Evolutionary conservation across 2,329 filamentous ascomycete genomes (phyloP), one percentile per base, ranked within the genome.

Genomic region (Coniella vitis): DNA sequence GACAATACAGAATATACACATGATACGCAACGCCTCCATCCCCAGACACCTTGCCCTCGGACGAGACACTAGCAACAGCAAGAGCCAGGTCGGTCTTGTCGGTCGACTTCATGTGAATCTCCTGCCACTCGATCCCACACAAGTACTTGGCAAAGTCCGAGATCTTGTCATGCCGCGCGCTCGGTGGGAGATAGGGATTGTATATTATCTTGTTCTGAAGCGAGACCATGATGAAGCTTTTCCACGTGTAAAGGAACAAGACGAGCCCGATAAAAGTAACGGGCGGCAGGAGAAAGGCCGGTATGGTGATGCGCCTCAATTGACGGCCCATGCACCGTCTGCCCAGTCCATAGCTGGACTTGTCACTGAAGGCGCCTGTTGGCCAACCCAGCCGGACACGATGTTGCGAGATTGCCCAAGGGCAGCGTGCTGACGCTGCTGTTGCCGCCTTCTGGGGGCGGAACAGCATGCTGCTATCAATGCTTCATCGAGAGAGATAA

Each of bases 181-280:
- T 84, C 2, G 86, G 86, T 16, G 86, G 85, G 44, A 90, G 66
- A 39, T 83, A 84, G 0, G 86, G 84, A 70, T 89, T 88, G 65
- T 90, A 90, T 51, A 90, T 85, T 60, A 90, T 87, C 61, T 84
- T 84, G 60, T 90, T 87, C 65, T 90, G 87, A 61, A 90, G 86
- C 4, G 86, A 57, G 22, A 91, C 72, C 68, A 90, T 79, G 81
- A 88, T 86, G 46, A 81, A 64, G 60, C 85, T 89, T 60, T 83
- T 82, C 72, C 76, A 81, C 2, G 67, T 69, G 74, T 76, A 90
- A 13, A 90, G 69, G 3, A 74, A 74, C 16, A 86, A 58, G 4
- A 87, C 71, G 32, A 90, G 70, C 1, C 83, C 81, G 13, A 71
- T 63, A 59, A 89, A 90, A 38, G 87, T 69, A 7, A 76, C 60